Conservation (phyloP, 192 early-diverging fungal species). For the Coemansia sp. region DNA sequence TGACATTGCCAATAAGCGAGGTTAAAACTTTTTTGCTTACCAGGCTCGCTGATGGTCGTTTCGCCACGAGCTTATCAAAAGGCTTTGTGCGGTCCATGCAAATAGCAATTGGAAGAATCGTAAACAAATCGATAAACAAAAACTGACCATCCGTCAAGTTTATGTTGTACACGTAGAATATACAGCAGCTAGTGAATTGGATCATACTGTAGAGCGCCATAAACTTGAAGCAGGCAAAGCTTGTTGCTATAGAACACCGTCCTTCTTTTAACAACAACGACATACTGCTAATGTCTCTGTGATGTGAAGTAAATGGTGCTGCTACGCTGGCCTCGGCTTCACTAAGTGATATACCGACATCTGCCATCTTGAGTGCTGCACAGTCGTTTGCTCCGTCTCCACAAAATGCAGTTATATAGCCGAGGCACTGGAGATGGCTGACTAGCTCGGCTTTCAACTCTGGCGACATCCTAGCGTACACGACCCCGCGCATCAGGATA, state of each 20-base stretch:
- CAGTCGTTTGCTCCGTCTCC: conserved; percentile 99
- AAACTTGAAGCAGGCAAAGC: conserved; percentile 97
- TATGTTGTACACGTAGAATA: conserved; percentile 80
- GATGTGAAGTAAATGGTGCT: conserved; percentile 90
- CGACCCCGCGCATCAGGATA: conserved; percentile 82
- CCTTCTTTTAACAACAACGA: conserved; percentile 85
- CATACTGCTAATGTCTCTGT: conserved; percentile 83
- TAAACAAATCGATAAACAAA: conserved; percentile 85
- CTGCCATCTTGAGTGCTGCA: conserved; percentile 89
- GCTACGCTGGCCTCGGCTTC: conserved; percentile 98
- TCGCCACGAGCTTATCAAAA: conserved; percentile 61
- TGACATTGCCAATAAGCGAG: conserved; percentile 81
- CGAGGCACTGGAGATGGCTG: conserved; percentile 74
- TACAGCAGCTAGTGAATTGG: conserved; percentile 90
- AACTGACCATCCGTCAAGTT: conserved; percentile 94
- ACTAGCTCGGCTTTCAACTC: conserved; percentile 95
- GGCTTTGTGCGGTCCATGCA: conserved; percentile 83
- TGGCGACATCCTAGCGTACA: conserved; percentile 97
- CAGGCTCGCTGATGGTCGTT: conserved; percentile 84
- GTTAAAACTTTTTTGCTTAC: conserved; percentile 83
- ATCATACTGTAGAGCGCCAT: conserved; percentile 97
- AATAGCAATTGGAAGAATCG: conserved; percentile 81
- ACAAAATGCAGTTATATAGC: conserved; percentile 92
- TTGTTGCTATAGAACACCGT: conserved; percentile 93
- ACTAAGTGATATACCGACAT: conserved; percentile 92